Base-by-base conservation (phyloP, 169 alveolate genomes). In the Theileria luwenshuni region DNA sequence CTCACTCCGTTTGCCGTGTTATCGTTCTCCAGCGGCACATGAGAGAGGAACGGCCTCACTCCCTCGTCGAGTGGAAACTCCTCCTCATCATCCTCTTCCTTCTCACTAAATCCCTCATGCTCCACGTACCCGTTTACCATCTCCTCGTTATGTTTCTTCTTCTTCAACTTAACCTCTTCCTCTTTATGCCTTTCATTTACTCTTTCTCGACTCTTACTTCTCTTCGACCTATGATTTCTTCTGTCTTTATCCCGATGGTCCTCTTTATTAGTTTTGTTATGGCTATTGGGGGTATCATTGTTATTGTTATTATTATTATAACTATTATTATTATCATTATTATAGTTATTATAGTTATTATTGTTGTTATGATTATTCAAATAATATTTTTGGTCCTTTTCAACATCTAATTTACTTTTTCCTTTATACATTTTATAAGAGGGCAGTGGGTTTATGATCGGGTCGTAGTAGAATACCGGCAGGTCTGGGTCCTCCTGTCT, bases 401-500 rank as follows among this genome's bases (percentile, higher is more conserved):
- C 45, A 7, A 38, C 17, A 38, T 10, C 45, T 38, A 38, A 10
- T 38, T 38, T 38, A 5, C 45, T 10, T 38, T 38, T 38, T 10
- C 10, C 17, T 38, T 94, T 86, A 33, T 93, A 94, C 51, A 85
- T 90, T 65, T 90, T 94, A 83, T 96, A 96, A 17, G 98, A 97
- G 0, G 99, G 98, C 41, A 98, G 92, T 0, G 99, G 99, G 84
- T 97, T 95, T 56, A 98, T 95, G 58, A 96, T 94, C 43, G 98
- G 98, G 81, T 98, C 99, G 84, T 91, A 97, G 90, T 95, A 94
- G 90, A 92, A 98, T 28, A 98, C 96, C 15, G 94, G 98, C 27
- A 96, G 83, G 71, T 94, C 97, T 17, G 96, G 96, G 74, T 91
- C 94, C 28, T 97, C 96, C 51, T 96, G 99, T 75, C 94, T 92